Base-by-base conservation (phyloP, 352 stramenopile species). In the Aphanomyces cochlioides region DNA sequence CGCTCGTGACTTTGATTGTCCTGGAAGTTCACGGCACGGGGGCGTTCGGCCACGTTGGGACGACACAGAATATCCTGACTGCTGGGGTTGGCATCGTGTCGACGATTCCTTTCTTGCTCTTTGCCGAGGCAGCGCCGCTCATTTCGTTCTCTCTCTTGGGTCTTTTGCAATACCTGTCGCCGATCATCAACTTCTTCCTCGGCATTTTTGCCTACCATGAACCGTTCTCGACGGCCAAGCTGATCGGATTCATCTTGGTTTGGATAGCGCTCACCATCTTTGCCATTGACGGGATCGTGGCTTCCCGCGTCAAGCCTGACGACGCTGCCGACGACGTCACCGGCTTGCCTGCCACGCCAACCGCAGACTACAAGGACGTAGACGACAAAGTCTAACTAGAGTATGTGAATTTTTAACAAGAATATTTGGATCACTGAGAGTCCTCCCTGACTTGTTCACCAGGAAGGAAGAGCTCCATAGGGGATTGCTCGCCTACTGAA, bases 191-290 rank as follows among this genome's bases (percentile, higher is more conserved):
- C 28, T 67, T 67, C 12, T 15, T 67, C 43, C 38, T 67, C 3
- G 60, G 60, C 19, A 17, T 58, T 10, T 56, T 13, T 8, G 54
- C 54, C 47, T 67, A 56, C 60, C 60, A 67, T 19, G 60, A 67
- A 57, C 19, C 13, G 21, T 37, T 67, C 19, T 56, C 60, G 39
- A 36, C 41, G 47, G 7, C 8, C 4, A 67, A 67, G 47, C 37
- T 67, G 10, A 41, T 28, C 5, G 60, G 60, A 15, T 67, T 67
- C 28, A 39, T 67, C 7, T 37, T 28, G 21, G 60, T 67, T 5
- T 67, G 60, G 60, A 41, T 56, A 34, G 60, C 7, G 2, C 47
- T 67, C 0, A 10, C 54, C 5, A 41, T 57, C 10, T 67, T 54
- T 19, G 47, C 28, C 4, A 7, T 67, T 12, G 60, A 67, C 15